Evolutionary conservation across 768 basidiomycete species (phyloP).

Genomic region (Leccinum broughii): DNA sequence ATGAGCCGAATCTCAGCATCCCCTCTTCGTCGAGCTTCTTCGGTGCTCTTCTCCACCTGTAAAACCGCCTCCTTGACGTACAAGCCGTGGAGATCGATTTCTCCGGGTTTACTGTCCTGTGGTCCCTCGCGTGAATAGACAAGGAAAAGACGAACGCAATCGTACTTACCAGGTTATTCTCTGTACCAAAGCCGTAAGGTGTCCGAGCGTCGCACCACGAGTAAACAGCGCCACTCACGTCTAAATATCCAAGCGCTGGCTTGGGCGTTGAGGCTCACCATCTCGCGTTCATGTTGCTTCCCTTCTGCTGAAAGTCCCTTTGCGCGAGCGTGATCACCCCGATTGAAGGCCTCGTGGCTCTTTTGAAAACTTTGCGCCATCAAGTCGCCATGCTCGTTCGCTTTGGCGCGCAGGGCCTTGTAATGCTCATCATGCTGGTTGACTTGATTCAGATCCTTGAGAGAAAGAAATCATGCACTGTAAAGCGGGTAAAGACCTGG

Average conservation of each 20-base stretch:
- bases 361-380: slow-evolving; percentile 73
- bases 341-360: slow-evolving; percentile 73
- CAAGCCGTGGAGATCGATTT: slow-evolving; percentile 88
- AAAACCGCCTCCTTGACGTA: slow-evolving; percentile 92
- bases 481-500: neutral
- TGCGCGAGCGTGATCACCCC: slow-evolving; percentile 73
- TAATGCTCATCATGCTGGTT: slow-evolving; percentile 77
- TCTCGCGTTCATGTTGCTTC: slow-evolving; percentile 72
- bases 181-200: slow-evolving; percentile 34
- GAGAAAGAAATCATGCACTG: slow-evolving; percentile 6
- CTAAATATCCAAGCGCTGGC: slow-evolving; percentile 87
- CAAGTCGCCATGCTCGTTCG: slow-evolving; percentile 74
- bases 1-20: slow-evolving; percentile 73
- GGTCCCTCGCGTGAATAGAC: neutral
- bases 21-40: slow-evolving; percentile 62
- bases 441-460: slow-evolving; percentile 53
- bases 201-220: neutral
- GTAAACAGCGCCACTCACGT: slow-evolving; percentile 41
- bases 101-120: slow-evolving; percentile 67
- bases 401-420: slow-evolving; percentile 65
- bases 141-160: neutral
- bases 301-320: slow-evolving; percentile 83
- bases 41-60: slow-evolving; percentile 74
- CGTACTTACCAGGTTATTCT: slow-evolving; percentile 67
- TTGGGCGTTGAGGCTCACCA: slow-evolving; percentile 76